Evolutionary conservation across 495 filamentous ascomycete genomes (phyloP).

Genomic region (Podospora fimiseda): DNA sequence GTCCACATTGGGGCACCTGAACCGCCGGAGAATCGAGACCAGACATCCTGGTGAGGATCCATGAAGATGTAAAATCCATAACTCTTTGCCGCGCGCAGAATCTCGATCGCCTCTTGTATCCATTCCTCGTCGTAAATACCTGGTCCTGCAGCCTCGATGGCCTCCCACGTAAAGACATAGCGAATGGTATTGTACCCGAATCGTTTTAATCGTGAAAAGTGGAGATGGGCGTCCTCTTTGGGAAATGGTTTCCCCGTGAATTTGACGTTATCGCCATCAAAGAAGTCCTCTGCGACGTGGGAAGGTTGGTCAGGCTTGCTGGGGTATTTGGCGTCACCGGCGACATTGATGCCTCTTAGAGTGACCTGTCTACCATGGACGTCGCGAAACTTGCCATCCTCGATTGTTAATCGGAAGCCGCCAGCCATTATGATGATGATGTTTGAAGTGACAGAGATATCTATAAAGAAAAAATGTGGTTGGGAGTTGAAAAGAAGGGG

Average conservation of each 20-base stretch:
- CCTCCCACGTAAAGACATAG: slow-evolving; percentile 98
- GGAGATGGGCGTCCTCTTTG: slow-evolving; percentile 71
- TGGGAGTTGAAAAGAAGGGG: too few relatives aligned
- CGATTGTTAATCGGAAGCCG: slow-evolving; percentile 63
- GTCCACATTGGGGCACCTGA: slow-evolving; percentile 98
- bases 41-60: slow-evolving; percentile 97
- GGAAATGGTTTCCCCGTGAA: slow-evolving; percentile 83
- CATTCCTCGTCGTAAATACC: slow-evolving; percentile 92
- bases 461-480: not conserved
- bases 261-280: slow-evolving; percentile 85
- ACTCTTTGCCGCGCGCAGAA: slow-evolving; percentile 74
- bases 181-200: slow-evolving; percentile 94
- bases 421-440: slow-evolving; percentile 34
- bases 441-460: not conserved
- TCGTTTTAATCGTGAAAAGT: slow-evolving; percentile 79
- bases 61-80: slow-evolving; percentile 96
- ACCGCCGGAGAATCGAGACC: slow-evolving; percentile 89
- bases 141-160: slow-evolving; percentile 92
- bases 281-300: slow-evolving; percentile 72
- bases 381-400: slow-evolving; percentile 73
- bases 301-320: slow-evolving; percentile 74
- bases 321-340: slow-evolving; percentile 61
- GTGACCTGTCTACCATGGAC: slow-evolving; percentile 48
- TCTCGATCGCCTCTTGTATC: slow-evolving; percentile 80
- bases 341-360: slow-evolving; percentile 59